phyloP scores from a whole-genome alignment of 2,329 filamentous ascomycete genomes.

The Pseudogymnoascus verrucosus region DNA sequence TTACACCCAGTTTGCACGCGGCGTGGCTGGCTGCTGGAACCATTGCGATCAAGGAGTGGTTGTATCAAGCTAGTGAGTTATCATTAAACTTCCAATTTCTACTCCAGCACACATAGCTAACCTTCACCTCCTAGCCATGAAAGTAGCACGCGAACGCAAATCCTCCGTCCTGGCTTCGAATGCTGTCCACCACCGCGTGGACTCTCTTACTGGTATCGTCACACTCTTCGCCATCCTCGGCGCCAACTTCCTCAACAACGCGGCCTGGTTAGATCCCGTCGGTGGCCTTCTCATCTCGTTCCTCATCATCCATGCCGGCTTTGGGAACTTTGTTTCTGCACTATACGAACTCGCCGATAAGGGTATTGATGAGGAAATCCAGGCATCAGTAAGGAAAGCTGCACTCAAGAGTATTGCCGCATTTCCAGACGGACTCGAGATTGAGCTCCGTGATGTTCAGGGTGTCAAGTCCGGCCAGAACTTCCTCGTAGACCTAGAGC shows the following conservation, averaged over 20 bases:
- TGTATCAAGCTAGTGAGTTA: conserved; percentile 86
- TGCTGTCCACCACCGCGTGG: conserved; percentile 90
- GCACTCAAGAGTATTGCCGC: conserved; percentile 50
- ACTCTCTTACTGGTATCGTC: conserved; percentile 90
- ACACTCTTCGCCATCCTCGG: conserved; percentile 83
- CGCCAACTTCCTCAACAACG: conserved; percentile 76
- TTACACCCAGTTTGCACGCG: conserved; percentile 80
- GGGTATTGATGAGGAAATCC: conserved; percentile 78
- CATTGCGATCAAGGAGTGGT: conserved; percentile 90
- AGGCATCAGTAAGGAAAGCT: conserved; percentile 60
- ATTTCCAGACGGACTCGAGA: conserved; percentile 45
- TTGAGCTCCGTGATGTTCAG: conserved; percentile 64
- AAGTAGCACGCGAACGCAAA: conserved; percentile 86
- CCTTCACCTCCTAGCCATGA: conserved; percentile 61
- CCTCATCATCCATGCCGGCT: conserved; percentile 87
- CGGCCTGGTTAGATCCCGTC: conserved; percentile 88
- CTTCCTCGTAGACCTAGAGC: conserved; percentile 83
- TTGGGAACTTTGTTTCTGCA: conserved; percentile 73
- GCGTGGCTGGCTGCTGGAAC: conserved; percentile 90
- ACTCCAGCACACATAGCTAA: conserved; percentile 15
- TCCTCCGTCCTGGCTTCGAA: conserved; percentile 95
- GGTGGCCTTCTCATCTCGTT: conserved; percentile 87
- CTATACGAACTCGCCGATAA: conserved; percentile 87
- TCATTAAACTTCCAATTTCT: background rate
- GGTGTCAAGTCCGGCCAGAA: conserved; percentile 96